Conservation (phyloP, 108 stramenopile species). For the Skeletonema tropicum region DNA sequence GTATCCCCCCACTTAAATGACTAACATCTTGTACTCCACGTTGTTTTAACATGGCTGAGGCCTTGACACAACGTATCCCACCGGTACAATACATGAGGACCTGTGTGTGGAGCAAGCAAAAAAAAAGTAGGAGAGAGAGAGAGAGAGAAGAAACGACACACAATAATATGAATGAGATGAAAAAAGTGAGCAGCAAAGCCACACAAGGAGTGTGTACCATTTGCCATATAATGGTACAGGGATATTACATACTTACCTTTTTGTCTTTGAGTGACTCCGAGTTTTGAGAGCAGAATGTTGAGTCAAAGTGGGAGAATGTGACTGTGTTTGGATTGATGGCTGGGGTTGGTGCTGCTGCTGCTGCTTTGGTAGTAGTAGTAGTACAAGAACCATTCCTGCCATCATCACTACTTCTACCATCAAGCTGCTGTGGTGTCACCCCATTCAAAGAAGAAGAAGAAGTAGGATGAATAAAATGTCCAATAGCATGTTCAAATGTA, state of each 20-base stretch:
- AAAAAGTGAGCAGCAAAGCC: too few species aligned
- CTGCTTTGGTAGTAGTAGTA: not conserved
- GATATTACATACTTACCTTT: conserved; percentile 74
- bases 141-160: too few species aligned
- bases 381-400: not conserved
- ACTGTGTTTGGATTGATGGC: conserved; percentile 80
- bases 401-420: not conserved
- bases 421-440: not conserved
- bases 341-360: conserved; percentile 13
- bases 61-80: conserved; percentile 84
- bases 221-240: too few species aligned
- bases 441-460: not conserved
- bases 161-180: too few species aligned
- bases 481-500: conserved; percentile 85
- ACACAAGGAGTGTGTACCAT: too few species aligned
- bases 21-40: conserved; percentile 74
- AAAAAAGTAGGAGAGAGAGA: too few species aligned
- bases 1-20: conserved; percentile 92
- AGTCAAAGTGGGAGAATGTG: conserved; percentile 76
- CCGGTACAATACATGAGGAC: conserved; percentile 94
- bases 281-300: conserved; percentile 62
- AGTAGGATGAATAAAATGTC: conserved; percentile 68
- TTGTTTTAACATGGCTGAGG: conserved; percentile 71
- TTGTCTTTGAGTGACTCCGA: conserved; percentile 69
- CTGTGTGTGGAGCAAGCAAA: too few species aligned